These are phyloP conservation scores for Chaetomium tenue DNA, from an alignment of 495 filamentous ascomycete genomes.

Conservation along the genomic window DNA sequence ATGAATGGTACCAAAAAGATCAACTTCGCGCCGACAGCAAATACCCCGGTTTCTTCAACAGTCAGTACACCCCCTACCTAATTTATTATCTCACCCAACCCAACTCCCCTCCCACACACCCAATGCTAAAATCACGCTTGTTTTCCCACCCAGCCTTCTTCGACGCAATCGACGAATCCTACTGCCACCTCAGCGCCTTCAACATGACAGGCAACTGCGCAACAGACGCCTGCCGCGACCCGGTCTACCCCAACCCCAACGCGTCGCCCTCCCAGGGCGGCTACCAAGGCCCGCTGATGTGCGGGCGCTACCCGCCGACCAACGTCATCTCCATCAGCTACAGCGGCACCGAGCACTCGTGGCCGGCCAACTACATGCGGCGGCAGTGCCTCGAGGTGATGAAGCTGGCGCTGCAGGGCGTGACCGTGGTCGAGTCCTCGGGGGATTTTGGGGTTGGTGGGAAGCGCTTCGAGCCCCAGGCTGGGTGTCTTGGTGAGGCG, in stretches of 20 bases:
- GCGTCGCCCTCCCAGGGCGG: constrained; percentile 43
- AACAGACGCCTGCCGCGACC: constrained; percentile 42
- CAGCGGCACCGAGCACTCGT: constrained; percentile 38
- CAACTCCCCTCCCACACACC: constrained; percentile 23
- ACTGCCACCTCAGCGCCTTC: constrained; percentile 52
- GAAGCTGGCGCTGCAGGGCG: constrained; percentile 64
- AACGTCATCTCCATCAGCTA: constrained; percentile 46
- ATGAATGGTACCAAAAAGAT: constrained; percentile 46
- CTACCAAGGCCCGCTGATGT: constrained; percentile 59
- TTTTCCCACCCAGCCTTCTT: constrained; percentile 33
- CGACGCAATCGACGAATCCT: constrained; percentile 59
- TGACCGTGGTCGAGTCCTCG: constrained; percentile 59
- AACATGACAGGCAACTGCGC: constrained; percentile 37
- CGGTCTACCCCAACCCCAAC: constrained; percentile 55
- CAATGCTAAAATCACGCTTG: constrained; percentile 20
- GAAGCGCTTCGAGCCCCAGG: constrained; percentile 34
- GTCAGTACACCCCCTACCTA: constrained; percentile 5
- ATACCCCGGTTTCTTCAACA: constrained; percentile 53
- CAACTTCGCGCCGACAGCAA: constrained; percentile 21
- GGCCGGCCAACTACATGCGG: constrained; percentile 39
- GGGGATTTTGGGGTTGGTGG: constrained; percentile 61
- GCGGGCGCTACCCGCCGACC: constrained; percentile 50
- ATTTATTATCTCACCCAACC: background rate
- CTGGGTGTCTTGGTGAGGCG: constrained; percentile 25
- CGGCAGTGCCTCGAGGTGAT: constrained; percentile 51